Evolutionary conservation across 495 filamentous ascomycete genomes (phyloP), one percentile per base, ranked within the genome.

Genomic region (Hypoxylon lenormandii): DNA sequence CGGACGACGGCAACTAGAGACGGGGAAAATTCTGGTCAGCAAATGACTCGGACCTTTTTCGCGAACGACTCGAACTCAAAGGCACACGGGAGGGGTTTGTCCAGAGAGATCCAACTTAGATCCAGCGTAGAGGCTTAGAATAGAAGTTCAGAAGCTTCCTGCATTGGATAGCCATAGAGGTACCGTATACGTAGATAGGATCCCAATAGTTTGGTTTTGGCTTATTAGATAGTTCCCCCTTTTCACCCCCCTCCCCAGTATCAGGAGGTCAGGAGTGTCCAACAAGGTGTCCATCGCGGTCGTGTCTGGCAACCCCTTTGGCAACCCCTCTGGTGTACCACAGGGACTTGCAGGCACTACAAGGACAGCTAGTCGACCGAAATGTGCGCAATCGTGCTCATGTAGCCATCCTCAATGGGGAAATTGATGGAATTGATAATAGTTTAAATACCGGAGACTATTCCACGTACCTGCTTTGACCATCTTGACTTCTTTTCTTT

Each of bases 1-100:
- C 95, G 94, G 83, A 98, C 81, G 79, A 96, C 91, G 82, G 92
- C 92, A 80, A 98, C 95, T 98, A 75, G 16, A 70, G 8, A 26
- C 1, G 8, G 7, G 53, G n/a, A n/a, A 36, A 26, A 48, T 26
- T 33, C 45, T 55, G 28, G 60, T 81, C 47, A 80, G 78, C 72
- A 73, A 33, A 72, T 63, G 64, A 64, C 60, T 73, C 66, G 57
- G 42, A 48, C 15, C 28, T 11, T 28, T 40, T 5, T 50, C 7
- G 26, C 26, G 40, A 22, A 58, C n/a, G 52, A 42, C 26, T 5
- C 56, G 28, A 45, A 57, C 50, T 56, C 22, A 58, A 64, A 65
- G 55, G 38, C 33, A 66, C 43, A 57, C 42, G 57, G 55, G 28
- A 71, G 54, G 54, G 60, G 57, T 53, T 67, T 61, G 56, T 38